A percentile compares a stretch with the other conserved stretches of the same genome.
phyloP scores from a whole-genome alignment of 2,329 filamentous ascomycete species.

The Didymella glomerata region DNA sequence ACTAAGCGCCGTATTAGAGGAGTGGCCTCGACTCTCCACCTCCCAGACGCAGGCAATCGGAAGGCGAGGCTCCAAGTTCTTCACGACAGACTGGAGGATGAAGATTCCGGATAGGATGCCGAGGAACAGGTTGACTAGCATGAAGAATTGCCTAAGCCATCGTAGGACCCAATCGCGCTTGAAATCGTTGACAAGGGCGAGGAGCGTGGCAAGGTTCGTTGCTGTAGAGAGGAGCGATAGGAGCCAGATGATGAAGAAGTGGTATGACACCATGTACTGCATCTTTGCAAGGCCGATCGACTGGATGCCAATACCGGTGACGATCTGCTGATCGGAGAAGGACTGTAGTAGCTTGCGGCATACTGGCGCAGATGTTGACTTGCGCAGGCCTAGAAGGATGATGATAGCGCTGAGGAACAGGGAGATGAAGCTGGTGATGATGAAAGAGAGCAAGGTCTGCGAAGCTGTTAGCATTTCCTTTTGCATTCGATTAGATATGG shows the following conservation, averaged over 20 bases:
- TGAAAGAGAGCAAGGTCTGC: slow-evolving; percentile 69
- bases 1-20: slow-evolving; percentile 57
- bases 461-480: neutral
- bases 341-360: slow-evolving; percentile 70
- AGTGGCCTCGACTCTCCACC: slow-evolving; percentile 48
- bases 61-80: slow-evolving; percentile 61
- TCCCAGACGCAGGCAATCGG: slow-evolving; percentile 70
- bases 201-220: slow-evolving; percentile 70
- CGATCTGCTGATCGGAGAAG: slow-evolving; percentile 73
- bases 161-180: slow-evolving; percentile 71
- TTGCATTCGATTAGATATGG: slow-evolving; percentile 16
- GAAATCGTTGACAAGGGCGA: slow-evolving; percentile 72
- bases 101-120: slow-evolving; percentile 65
- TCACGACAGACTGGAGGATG: slow-evolving; percentile 64
- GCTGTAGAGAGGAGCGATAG: slow-evolving; percentile 70
- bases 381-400: slow-evolving; percentile 63
- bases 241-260: slow-evolving; percentile 77
- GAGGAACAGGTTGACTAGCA: slow-evolving; percentile 70
- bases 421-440: slow-evolving; percentile 68
- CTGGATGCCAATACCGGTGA: slow-evolving; percentile 74
- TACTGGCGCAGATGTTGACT: slow-evolving; percentile 60
- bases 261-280: slow-evolving; percentile 68
- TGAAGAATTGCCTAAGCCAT: slow-evolving; percentile 71
- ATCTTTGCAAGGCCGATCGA: slow-evolving; percentile 68
- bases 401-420: slow-evolving; percentile 65